These are phyloP conservation scores for Kwoniella botswanensis DNA, from an alignment of 768 basidiomycete genomes.

Conservation along the genomic window DNA sequence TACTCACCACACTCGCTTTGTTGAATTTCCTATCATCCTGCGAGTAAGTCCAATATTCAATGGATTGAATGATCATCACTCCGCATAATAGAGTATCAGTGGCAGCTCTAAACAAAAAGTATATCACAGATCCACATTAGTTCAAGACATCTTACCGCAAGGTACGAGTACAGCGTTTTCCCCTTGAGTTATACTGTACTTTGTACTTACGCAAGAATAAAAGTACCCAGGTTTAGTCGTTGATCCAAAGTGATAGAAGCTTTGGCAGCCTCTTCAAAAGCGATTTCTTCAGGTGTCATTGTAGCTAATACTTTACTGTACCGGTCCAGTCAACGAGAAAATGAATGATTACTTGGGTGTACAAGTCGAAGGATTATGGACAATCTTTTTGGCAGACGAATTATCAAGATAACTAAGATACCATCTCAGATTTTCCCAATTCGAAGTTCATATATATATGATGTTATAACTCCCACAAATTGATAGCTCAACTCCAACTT, in stretches of 20 bases:
- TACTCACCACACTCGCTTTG: conserved; percentile 15
- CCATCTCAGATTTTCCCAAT: too few species aligned
- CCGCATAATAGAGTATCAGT: conserved; percentile 13
- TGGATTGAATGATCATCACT: conserved; percentile 3
- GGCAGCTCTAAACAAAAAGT: neutral
- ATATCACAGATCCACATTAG: neutral
- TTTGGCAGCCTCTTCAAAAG: conserved; percentile 9
- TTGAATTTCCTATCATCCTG: conserved; percentile 5
- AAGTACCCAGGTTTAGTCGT: conserved; percentile 15
- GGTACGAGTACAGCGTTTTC: too few species aligned
- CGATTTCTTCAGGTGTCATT: conserved; percentile 2
- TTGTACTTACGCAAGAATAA: conserved; percentile 16
- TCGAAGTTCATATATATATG: too few species aligned
- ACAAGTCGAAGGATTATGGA: too few species aligned
- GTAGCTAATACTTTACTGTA: neutral
- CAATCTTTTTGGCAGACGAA: too few species aligned
- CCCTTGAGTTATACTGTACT: neutral
- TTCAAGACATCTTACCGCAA: too few species aligned
- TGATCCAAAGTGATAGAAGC: neutral
- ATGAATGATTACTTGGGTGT: neutral
- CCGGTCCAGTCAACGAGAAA: neutral
- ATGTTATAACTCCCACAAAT: too few species aligned
- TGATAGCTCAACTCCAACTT: too few species aligned
- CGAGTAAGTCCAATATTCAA: conserved; percentile 11
- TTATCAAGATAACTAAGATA: too few species aligned